Evolutionary conservation across 352 stramenopile genomes (phyloP).

Genomic region (Globisporangium apiculatum): DNA sequence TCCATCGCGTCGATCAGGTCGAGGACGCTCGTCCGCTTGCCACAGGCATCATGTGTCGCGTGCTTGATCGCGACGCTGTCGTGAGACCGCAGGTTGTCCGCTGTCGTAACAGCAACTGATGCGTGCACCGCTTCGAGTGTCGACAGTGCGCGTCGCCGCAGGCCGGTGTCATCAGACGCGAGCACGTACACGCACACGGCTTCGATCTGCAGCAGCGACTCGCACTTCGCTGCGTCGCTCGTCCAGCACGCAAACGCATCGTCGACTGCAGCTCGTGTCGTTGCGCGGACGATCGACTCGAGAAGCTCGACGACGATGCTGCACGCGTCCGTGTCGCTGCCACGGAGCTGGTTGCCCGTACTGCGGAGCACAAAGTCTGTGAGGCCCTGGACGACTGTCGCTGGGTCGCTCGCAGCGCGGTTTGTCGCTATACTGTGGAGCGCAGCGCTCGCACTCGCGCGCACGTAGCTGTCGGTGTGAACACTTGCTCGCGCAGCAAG

Average conservation of each 20-base stretch:
- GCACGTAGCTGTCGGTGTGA: conserved; percentile 32
- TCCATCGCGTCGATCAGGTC: conserved; percentile 23
- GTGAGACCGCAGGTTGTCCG: too few species aligned
- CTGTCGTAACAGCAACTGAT: background rate
- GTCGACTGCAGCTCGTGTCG: background rate
- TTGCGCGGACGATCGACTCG: conserved; percentile 22
- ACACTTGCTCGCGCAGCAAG: conserved; percentile 46
- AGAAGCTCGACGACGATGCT: conserved; percentile 27
- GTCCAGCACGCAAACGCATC: conserved; percentile 22
- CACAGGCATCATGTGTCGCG: background rate
- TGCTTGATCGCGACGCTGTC: too few species aligned
- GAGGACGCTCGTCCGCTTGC: conserved; percentile 6
- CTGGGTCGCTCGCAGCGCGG: conserved; percentile 14
- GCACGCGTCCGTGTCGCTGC: conserved; percentile 24
- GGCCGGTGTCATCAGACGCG: conserved; percentile 25
- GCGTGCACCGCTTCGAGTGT: conserved; percentile 28
- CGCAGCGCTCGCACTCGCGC: conserved; percentile 25
- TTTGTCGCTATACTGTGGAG: conserved; percentile 28
- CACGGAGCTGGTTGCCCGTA: conserved; percentile 22
- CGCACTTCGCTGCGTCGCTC: conserved; percentile 18
- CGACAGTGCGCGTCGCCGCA: conserved; percentile 22
- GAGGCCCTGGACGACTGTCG: conserved; percentile 36
- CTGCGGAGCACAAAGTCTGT: conserved; percentile 59
- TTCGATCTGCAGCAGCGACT: conserved; percentile 62
- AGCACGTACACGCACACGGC: conserved; percentile 52